Percentiles rank a stretch among this genome's conserved stretches.
Conservation (phyloP, 495 filamentous ascomycete species). For the Rostrohypoxylon terebratum region DNA sequence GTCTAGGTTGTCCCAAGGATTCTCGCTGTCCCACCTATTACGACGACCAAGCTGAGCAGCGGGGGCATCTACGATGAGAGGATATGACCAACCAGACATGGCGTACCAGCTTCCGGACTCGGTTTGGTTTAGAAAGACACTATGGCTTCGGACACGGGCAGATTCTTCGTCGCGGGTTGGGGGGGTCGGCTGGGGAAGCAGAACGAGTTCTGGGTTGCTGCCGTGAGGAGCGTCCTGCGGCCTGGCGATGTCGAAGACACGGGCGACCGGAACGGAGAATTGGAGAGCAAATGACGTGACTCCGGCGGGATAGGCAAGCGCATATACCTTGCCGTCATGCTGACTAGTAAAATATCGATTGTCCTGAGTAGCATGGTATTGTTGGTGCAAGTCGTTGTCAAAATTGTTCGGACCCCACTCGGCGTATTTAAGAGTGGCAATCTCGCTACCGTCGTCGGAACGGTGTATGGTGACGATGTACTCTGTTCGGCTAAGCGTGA, state of each 20-base stretch:
- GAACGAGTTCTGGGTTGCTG: conserved; percentile 73
- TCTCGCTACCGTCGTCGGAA: conserved; percentile 75
- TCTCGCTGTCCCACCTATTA: conserved; percentile 61
- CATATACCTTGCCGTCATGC: conserved; percentile 87
- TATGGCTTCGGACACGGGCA: conserved; percentile 68
- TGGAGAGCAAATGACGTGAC: conserved; percentile 65
- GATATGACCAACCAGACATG: conserved; percentile 88
- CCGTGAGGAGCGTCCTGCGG: conserved; percentile 68
- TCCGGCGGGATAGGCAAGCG: conserved; percentile 51
- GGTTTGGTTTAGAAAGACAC: conserved; percentile 89
- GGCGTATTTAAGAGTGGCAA: conserved; percentile 91
- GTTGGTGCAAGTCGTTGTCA: conserved; percentile 85
- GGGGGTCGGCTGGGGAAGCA: conserved; percentile 85
- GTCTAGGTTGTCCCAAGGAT: conserved; percentile 49
- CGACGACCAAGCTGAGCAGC: conserved; percentile 72
- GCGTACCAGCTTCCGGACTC: conserved; percentile 91
- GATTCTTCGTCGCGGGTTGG: conserved; percentile 69
- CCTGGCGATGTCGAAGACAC: conserved; percentile 90
- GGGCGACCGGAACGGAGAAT: conserved; percentile 83
- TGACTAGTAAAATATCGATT: conserved; percentile 87
- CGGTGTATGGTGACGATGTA: conserved; percentile 89
- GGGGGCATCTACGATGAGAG: conserved; percentile 79
- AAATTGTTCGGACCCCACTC: conserved; percentile 96
- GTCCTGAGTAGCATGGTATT: conserved; percentile 84
- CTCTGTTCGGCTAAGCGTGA: conserved; percentile 85